phyloP scores from a whole-genome alignment of 192 early-diverging fungal genomes.

The Coemansia sp. region DNA sequence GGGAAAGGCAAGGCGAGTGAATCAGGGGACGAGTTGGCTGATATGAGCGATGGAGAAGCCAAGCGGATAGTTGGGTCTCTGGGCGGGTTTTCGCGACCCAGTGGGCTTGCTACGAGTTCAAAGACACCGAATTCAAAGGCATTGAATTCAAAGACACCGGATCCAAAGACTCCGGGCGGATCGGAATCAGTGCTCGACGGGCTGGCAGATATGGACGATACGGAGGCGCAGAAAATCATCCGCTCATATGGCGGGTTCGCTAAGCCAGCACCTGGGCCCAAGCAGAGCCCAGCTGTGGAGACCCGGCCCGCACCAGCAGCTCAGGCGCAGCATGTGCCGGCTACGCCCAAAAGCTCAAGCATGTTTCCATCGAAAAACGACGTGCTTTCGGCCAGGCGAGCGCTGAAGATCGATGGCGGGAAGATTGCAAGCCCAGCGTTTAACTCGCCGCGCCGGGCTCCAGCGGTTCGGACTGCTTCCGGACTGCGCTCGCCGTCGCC shows the following conservation, averaged over 20 bases:
- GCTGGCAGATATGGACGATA: slow-evolving; percentile 30
- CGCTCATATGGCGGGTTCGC: slow-evolving; percentile 26
- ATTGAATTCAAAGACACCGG: neutral
- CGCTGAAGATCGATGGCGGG: slow-evolving; percentile 20
- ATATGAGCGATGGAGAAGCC: slow-evolving; percentile 38
- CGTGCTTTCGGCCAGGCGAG: slow-evolving; percentile 42
- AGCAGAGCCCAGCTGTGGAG: neutral
- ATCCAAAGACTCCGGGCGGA: neutral
- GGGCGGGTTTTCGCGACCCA: slow-evolving; percentile 32
- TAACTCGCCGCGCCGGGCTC: slow-evolving; percentile 11
- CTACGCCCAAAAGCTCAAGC: slow-evolving; percentile 4
- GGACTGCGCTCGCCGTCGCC: neutral
- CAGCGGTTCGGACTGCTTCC: neutral
- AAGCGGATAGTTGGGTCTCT: slow-evolving; percentile 16
- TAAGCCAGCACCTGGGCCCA: neutral
- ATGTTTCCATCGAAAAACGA: slow-evolving; percentile 42
- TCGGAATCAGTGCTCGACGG: neutral
- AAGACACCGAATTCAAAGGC: neutral
- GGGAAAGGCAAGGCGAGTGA: neutral
- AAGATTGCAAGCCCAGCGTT: slow-evolving; percentile 4
- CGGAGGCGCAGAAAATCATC: slow-evolving; percentile 27
- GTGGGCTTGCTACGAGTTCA: neutral
- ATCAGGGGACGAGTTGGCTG: slow-evolving; percentile 2
- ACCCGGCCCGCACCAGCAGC: neutral
- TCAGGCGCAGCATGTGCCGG: neutral